Base-by-base conservation (phyloP, 805 yeast species). In the Saccharomyces cerevisiae region DNA sequence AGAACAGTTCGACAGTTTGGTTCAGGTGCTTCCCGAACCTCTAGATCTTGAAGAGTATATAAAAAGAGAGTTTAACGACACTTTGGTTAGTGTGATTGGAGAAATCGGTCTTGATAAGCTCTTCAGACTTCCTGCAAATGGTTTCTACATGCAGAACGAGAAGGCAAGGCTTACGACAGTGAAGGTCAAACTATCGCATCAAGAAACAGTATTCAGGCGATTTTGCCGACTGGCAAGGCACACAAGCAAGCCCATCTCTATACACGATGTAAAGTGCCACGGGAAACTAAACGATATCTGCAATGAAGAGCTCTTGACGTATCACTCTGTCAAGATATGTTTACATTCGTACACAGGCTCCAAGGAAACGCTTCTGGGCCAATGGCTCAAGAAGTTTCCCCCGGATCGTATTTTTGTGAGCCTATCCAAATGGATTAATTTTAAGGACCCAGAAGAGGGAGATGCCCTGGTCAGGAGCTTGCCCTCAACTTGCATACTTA, bases 281-380 rank as follows among this genome's bases (percentile, higher is more conserved):
- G 89, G 90, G 0, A 63, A 73, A 6, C 65, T 86, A 13, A 80
- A 73, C 51, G 85, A 83, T 1, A 41, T 53, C 8, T 59, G 62
- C 52, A 27, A 61, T 43, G 43, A 53, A 53, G 32, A 59, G 60
- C 1, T 65, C 68, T 10, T 68, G 78, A 2, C 54, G 9, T 47
- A 53, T 24, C 27, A 29, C 8, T 47, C 46, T 11, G 55, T 61
- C 21, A 66, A 73, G 2, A 69, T 90, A 1, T 81, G 88, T 41
- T 74, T 94, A 26, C 98, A 92, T 65, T 89, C 97, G 0, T 94
- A 83, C 67, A 81, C 89, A 6, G 98, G 98, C 0, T 84, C 96
- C 1, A 57, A 75, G 0, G 96, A 89, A 47, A 89, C 83, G 55
- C 79, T 85, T 14, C 65, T 72, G 52, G 52, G 73, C 47, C 79